A percentile compares a stretch with the other conserved stretches of the same genome.
Evolutionary conservation across 2,329 filamentous ascomycete species (phyloP).

Genomic region (Sporothrix luriei): DNA sequence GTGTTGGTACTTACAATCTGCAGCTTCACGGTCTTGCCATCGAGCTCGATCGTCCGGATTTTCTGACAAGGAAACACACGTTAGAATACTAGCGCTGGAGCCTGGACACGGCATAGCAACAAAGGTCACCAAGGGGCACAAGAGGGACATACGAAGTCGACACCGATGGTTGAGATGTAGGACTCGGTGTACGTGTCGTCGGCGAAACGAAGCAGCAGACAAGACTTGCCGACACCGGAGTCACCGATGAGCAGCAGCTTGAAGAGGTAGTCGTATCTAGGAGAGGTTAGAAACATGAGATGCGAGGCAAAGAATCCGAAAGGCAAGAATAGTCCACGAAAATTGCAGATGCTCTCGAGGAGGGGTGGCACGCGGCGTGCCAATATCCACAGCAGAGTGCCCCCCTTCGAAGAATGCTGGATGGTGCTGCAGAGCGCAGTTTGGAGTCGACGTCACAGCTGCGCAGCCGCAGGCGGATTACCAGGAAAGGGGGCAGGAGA

Average conservation of each 20-base stretch:
- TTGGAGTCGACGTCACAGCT: neutral
- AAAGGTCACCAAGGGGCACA: neutral
- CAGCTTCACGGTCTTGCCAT: constrained; percentile 99
- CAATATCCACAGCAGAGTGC: neutral
- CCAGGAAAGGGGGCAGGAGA: neutral
- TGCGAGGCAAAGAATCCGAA: neutral
- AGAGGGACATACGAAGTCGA: constrained; percentile 81
- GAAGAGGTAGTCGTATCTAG: constrained; percentile 99
- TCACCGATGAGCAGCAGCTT: constrained; percentile 99
- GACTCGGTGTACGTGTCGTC: constrained; percentile 99
- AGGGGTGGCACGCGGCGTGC: neutral
- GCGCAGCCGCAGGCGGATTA: neutral
- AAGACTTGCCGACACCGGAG: constrained; percentile 99
- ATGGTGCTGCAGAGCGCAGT: neutral
- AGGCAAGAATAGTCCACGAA: neutral
- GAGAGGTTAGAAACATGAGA: constrained; percentile 20
- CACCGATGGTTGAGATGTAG: constrained; percentile 99
- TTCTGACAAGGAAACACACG: constrained; percentile 61
- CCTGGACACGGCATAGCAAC: neutral
- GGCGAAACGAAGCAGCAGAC: constrained; percentile 94
- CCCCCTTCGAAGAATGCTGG: neutral
- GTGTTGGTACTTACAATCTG: constrained; percentile 73
- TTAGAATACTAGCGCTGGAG: constrained; percentile 20
- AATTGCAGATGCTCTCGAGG: neutral
- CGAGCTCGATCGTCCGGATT: constrained; percentile 99